Evolutionary conservation across 208 protist genomes (phyloP).

Genomic region (Trypanosoma theileri): DNA sequence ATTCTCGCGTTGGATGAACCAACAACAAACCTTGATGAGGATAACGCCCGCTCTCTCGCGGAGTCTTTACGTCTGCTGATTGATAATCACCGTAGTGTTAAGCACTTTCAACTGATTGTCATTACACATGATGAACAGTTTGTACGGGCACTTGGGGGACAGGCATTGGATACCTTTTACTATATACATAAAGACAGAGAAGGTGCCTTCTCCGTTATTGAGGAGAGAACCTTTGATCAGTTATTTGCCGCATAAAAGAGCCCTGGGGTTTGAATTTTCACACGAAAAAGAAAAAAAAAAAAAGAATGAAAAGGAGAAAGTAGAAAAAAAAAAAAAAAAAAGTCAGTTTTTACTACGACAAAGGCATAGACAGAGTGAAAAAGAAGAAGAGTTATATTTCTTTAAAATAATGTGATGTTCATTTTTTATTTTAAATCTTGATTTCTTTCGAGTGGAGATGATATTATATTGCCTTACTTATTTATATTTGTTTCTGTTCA

Average conservation of each 20-base stretch:
- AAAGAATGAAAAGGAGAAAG: constrained; percentile 10
- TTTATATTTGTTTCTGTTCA: too few relatives aligned
- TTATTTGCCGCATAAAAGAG: constrained; percentile 56
- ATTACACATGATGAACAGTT: constrained; percentile 99
- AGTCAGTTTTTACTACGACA: neutral
- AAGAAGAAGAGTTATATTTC: too few relatives aligned
- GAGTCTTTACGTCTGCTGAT: constrained; percentile 85
- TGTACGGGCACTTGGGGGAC: constrained; percentile 84
- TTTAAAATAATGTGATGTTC: too few relatives aligned
- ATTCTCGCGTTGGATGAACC: constrained; percentile 99
- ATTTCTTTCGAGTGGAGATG: too few relatives aligned
- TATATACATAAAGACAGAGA: constrained; percentile 90
- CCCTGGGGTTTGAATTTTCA: neutral
- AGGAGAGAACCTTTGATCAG: constrained; percentile 86
- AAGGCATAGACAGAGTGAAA: too few relatives aligned
- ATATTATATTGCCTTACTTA: too few relatives aligned
- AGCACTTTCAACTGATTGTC: constrained; percentile 98
- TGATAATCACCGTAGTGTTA: constrained; percentile 62
- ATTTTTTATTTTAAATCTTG: too few relatives aligned
- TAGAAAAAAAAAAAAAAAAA: constrained; percentile 19
- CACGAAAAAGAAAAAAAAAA: constrained; percentile 1
- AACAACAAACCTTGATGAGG: constrained; percentile 99
- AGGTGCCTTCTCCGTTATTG: constrained; percentile 88
- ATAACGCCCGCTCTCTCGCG: constrained; percentile 87
- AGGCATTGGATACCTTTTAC: constrained; percentile 84